Conservation (phyloP, 352 stramenopile genomes). For the Globisporangium mamillatum region DNA sequence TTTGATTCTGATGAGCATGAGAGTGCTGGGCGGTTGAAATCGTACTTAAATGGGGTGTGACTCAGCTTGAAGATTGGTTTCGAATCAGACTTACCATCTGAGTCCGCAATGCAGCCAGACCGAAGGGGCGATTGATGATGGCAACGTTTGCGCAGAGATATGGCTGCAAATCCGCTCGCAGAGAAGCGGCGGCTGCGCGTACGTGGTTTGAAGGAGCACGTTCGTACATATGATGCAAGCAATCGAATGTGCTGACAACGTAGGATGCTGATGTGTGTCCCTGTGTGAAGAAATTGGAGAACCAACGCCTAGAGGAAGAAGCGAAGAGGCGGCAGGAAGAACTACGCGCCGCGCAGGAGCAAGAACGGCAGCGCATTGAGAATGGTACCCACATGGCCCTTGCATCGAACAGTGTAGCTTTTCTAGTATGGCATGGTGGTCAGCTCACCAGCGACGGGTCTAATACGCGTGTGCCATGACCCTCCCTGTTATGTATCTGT, state of each 20-base stretch:
- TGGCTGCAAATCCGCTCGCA: slow-evolving; percentile 28
- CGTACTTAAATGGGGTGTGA: background rate
- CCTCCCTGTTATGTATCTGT: background rate
- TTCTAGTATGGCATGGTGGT: background rate
- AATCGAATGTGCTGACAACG: background rate
- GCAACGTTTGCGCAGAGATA: background rate
- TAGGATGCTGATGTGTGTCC: slow-evolving; percentile 1
- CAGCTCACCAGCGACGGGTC: background rate
- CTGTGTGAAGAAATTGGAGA: slow-evolving; percentile 61
- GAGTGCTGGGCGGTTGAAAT: background rate
- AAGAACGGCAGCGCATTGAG: slow-evolving; percentile 41
- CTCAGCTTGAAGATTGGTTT: background rate
- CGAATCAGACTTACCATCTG: background rate
- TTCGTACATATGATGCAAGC: background rate
- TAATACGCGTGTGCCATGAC: background rate
- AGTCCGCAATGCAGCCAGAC: background rate
- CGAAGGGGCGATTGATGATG: background rate
- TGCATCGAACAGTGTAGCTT: too few species aligned
- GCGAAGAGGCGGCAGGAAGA: slow-evolving; percentile 48
- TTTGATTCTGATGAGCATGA: slow-evolving; percentile 1
- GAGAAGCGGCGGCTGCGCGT: slow-evolving; percentile 42
- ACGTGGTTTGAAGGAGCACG: background rate
- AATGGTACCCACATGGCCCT: slow-evolving; percentile 16
- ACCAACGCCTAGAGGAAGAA: slow-evolving; percentile 60
- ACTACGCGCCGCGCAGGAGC: slow-evolving; percentile 34